Percentiles rank a stretch among this genome's conserved stretches.
These are phyloP conservation scores for Durio zibethinus DNA, from an alignment of 345 rosid genomes.

Conservation along the genomic window DNA sequence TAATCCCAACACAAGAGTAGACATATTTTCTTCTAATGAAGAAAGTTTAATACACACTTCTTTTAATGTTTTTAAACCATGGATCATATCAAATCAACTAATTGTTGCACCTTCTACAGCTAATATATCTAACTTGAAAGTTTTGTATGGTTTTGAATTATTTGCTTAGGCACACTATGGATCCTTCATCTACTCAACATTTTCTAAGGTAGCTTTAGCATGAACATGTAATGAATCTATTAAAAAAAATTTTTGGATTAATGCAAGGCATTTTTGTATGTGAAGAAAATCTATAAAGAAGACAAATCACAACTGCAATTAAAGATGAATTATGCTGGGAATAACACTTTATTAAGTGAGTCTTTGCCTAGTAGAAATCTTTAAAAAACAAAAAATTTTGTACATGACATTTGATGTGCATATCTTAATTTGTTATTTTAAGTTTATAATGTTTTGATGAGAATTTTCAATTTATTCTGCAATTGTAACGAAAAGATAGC, in stretches of 20 bases:
- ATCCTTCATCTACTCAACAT: constrained; percentile 27
- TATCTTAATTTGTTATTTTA: no score
- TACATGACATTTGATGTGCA: no score
- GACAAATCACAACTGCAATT: constrained; percentile 26
- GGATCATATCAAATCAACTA: constrained; percentile 29
- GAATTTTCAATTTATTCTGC: constrained; percentile 17
- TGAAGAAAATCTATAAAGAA: constrained; percentile 43
- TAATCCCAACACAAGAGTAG: constrained; percentile 24
- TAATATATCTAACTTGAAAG: constrained; percentile 19
- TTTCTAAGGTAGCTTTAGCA: constrained; percentile 41
- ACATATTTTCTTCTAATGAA: constrained; percentile 32
- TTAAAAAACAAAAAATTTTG: neutral
- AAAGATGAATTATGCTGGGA: constrained; percentile 32
- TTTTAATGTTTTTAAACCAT: constrained; percentile 28
- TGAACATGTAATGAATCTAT: constrained; percentile 2
- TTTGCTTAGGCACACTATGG: constrained; percentile 31
- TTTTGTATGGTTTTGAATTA: constrained; percentile 35
- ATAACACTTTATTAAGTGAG: constrained; percentile 34
- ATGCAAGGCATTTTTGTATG: neutral
- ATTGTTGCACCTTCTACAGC: constrained; percentile 24
- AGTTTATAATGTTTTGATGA: no score
- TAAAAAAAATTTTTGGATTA: constrained; percentile 1
- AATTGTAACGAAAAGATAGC: constrained; percentile 20
- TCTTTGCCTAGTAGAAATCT: constrained; percentile 22
- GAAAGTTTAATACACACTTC: constrained; percentile 26